Conservation (phyloP, 345 rosid species). For the Eucalyptus paniculata region DNA sequence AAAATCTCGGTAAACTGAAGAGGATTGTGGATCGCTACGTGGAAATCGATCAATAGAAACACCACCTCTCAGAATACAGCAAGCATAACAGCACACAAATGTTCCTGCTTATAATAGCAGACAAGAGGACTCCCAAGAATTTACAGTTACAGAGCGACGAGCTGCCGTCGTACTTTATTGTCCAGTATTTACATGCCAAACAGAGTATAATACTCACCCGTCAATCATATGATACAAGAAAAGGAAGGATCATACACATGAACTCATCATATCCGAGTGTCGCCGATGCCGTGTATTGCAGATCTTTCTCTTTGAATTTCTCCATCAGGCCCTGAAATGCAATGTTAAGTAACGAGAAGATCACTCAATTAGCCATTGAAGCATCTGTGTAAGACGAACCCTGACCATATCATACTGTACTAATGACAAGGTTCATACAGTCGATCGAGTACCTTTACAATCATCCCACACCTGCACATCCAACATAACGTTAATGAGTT, state of each 20-base stretch:
- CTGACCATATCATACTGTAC: background rate
- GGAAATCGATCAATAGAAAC: background rate
- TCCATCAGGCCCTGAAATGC: slow-evolving; percentile 50
- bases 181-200: background rate
- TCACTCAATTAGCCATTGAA: background rate
- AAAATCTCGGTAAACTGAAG: background rate
- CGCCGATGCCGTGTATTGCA: slow-evolving; percentile 24
- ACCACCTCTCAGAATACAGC: background rate
- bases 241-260: slow-evolving; percentile 52
- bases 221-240: slow-evolving; percentile 40
- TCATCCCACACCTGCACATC: slow-evolving; percentile 58
- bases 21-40: background rate
- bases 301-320: slow-evolving; percentile 61
- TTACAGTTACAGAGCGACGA: background rate
- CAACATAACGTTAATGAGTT: background rate
- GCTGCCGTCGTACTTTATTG: background rate
- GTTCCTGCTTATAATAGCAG: background rate
- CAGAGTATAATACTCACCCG: background rate
- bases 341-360: background rate
- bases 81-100: background rate
- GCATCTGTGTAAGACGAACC: background rate
- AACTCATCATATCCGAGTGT: slow-evolving; percentile 42
- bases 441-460: slow-evolving; percentile 30
- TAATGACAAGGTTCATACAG: background rate
- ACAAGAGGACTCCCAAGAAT: background rate